A percentile compares a stretch with the other conserved stretches of the same genome.
Conservation (phyloP, 2,329 filamentous ascomycete species). For the Biscogniauxia mediterranea region DNA sequence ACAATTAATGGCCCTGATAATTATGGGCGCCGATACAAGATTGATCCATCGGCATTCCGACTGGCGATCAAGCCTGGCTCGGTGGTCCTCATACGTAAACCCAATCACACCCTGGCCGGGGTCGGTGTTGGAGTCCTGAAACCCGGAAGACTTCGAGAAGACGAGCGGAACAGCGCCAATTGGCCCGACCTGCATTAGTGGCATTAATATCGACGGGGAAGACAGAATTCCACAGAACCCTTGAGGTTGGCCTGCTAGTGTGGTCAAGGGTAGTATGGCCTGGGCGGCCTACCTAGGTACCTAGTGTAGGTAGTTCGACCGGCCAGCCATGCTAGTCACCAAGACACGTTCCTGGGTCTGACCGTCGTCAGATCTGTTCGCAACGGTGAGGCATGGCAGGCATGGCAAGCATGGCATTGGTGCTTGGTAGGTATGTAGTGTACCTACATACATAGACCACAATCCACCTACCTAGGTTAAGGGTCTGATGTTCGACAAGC, state of each 20-base stretch:
- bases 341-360: neutral
- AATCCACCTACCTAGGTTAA: neutral
- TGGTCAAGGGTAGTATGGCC: conserved; percentile 3
- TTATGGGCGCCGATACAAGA: neutral
- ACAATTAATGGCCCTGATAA: neutral
- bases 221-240: conserved; percentile 14
- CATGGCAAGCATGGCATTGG: neutral
- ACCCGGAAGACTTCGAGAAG: neutral
- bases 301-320: neutral
- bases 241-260: conserved; percentile 11
- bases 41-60: neutral
- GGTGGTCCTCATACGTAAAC: neutral
- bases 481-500: neutral
- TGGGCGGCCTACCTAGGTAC: neutral
- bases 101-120: neutral
- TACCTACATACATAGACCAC: no score
- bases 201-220: conserved; percentile 27
- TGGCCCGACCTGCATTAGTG: conserved; percentile 2
- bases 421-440: neutral
- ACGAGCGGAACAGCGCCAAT: conserved; percentile 1
- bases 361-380: neutral
- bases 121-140: neutral
- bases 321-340: conserved; percentile 6
- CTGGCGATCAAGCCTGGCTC: neutral
- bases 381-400: neutral